A percentile compares a stretch with the other conserved stretches of the same genome.
Evolutionary conservation across 164 flowering plant species (phyloP).

Genomic region (Aristolochia contorta): DNA sequence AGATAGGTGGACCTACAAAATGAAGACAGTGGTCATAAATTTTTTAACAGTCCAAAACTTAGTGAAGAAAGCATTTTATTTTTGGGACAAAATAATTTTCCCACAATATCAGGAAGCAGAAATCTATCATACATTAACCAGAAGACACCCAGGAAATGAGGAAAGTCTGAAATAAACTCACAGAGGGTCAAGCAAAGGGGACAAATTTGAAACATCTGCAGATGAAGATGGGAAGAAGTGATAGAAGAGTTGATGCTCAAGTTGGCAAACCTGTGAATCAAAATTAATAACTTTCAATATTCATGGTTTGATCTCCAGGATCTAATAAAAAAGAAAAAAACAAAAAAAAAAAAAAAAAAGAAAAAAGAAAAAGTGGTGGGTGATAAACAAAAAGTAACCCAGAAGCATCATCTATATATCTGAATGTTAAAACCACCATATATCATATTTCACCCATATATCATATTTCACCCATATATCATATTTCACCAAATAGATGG

Average conservation of each 20-base stretch:
- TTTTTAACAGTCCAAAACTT: too few species aligned
- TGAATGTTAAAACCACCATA: too few species aligned
- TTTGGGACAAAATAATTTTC: not conserved
- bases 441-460: too few species aligned
- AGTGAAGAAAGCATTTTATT: not conserved
- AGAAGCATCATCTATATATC: too few species aligned
- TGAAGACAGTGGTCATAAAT: not conserved
- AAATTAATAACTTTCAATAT: too few species aligned
- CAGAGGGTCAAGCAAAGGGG: constrained; percentile 88
- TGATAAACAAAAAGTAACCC: too few species aligned
- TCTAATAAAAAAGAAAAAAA: too few species aligned
- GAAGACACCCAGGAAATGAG: not conserved
- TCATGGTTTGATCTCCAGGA: too few species aligned
- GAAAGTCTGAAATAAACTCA: constrained; percentile 29
- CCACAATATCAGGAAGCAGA: not conserved
- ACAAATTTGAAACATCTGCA: constrained; percentile 75
- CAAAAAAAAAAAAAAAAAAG: too few species aligned
- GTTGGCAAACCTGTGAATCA: constrained; percentile 78
- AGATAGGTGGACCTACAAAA: constrained; percentile 75
- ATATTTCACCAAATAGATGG: too few species aligned
- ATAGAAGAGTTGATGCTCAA: constrained; percentile 88
- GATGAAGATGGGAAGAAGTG: constrained; percentile 91
- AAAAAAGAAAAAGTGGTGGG: too few species aligned
- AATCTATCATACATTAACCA: not conserved
- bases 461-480: too few species aligned